Conservation (phyloP, 768 basidiomycete species). For the Guyanaporus albipodus region DNA sequence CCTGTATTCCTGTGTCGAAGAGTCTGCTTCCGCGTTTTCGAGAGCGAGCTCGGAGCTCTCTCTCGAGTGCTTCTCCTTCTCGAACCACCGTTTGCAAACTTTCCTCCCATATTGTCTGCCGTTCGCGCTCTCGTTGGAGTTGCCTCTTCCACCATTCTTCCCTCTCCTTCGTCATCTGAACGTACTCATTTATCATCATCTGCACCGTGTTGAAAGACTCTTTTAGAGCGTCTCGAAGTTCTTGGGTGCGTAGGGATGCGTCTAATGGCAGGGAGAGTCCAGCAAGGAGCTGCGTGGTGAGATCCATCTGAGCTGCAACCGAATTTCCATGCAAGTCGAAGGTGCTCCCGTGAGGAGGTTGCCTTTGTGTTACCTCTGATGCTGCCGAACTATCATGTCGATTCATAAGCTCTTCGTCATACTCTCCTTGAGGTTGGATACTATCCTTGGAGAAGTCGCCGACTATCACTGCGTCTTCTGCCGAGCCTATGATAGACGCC, state of each 20-base stretch:
- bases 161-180: slow-evolving; percentile 67
- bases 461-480: slow-evolving; percentile 9
- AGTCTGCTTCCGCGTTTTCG: slow-evolving; percentile 57
- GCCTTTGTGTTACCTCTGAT: slow-evolving; percentile 36
- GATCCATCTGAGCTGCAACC: slow-evolving; percentile 70
- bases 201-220: slow-evolving; percentile 58
- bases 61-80: slow-evolving; percentile 82
- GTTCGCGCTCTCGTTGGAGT: slow-evolving; percentile 58
- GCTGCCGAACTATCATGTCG: slow-evolving; percentile 46
- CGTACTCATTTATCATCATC: slow-evolving; percentile 60
- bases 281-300: slow-evolving; percentile 61
- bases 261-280: slow-evolving; percentile 37
- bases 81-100: slow-evolving; percentile 80
- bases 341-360: slow-evolving; percentile 53
- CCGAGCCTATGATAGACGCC: slow-evolving; percentile 21
- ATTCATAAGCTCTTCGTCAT: slow-evolving; percentile 29
- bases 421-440: slow-evolving; percentile 27
- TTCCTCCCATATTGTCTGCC: slow-evolving; percentile 82
- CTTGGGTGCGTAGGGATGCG: slow-evolving; percentile 24
- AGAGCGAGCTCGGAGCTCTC: slow-evolving; percentile 63
- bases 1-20: slow-evolving; percentile 37
- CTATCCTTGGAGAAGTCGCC: slow-evolving; percentile 15
- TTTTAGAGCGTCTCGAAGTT: slow-evolving; percentile 50
- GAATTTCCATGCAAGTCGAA: slow-evolving; percentile 72
- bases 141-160: slow-evolving; percentile 75